Evolutionary conservation across 805 yeast genomes (phyloP).

Genomic region (Wickerhamiella vanderwaltii): DNA sequence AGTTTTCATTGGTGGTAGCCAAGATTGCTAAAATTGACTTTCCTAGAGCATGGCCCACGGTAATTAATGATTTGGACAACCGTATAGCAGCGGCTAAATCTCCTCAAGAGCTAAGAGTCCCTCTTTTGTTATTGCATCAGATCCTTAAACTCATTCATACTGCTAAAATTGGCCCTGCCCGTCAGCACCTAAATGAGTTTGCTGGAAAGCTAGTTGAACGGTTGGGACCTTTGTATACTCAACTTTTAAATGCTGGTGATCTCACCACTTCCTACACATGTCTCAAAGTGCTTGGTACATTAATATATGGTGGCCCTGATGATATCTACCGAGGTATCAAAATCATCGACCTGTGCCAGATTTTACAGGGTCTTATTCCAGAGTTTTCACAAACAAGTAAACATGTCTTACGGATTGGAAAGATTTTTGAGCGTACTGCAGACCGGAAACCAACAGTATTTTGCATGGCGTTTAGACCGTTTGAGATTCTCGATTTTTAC

Average conservation of each 20-base stretch:
- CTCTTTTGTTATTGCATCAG: conserved; percentile 30
- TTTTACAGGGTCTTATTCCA: conserved; percentile 43
- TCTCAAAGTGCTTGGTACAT: conserved; percentile 60
- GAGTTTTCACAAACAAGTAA: conserved; percentile 30
- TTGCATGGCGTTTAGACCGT: conserved; percentile 51
- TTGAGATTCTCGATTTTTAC: conserved; percentile 48
- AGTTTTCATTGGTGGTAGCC: conserved; percentile 74
- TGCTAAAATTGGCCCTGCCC: conserved; percentile 72
- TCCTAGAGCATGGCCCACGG: conserved; percentile 73
- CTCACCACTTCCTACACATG: conserved; percentile 53
- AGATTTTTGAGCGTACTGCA: conserved; percentile 52
- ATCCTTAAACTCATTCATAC: conserved; percentile 59
- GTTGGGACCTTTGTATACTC: conserved; percentile 43
- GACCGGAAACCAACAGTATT: conserved; percentile 57
- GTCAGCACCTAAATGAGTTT: conserved; percentile 29
- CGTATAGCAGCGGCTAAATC: conserved; percentile 41
- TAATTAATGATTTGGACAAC: conserved; percentile 47
- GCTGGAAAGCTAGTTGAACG: conserved; percentile 51
- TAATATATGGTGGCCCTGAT: conserved; percentile 65
- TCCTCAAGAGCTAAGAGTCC: not conserved
- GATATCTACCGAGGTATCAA: conserved; percentile 45
- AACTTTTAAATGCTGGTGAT: conserved; percentile 38
- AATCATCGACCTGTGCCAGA: conserved; percentile 47
- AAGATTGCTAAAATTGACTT: conserved; percentile 73
- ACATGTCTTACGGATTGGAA: conserved; percentile 64